Conservation (phyloP, 2,329 filamentous ascomycete genomes). For the Zarea fungicola region DNA sequence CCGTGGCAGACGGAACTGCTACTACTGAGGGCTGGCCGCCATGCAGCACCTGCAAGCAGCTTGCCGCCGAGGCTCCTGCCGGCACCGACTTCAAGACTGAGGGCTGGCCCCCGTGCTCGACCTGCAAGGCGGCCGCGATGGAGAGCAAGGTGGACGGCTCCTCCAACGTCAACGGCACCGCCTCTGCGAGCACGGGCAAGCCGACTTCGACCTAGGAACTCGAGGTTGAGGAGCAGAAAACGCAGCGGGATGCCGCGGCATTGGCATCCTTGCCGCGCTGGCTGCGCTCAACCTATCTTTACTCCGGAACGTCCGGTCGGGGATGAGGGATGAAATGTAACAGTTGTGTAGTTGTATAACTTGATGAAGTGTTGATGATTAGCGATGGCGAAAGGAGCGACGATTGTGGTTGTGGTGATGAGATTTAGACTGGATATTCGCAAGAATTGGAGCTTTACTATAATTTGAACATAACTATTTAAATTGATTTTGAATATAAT, state of each 20-base stretch:
- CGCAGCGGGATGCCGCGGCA: not conserved
- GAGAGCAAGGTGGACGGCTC: not conserved
- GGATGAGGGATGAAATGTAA: not conserved
- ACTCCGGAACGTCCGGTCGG: not conserved
- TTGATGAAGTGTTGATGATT: too few relatives aligned
- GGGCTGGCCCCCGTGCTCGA: too few relatives aligned
- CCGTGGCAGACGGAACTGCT: too few relatives aligned
- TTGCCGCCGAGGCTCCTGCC: too few relatives aligned
- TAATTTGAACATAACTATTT: not conserved
- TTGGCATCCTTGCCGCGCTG: slow-evolving; percentile 7
- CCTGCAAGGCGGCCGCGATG: too few relatives aligned
- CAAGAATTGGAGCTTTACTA: not conserved
- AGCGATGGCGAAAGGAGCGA: too few relatives aligned
- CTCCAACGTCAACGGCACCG: not conserved
- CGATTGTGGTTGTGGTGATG: too few relatives aligned
- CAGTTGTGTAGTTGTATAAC: too few relatives aligned
- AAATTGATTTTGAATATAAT: not conserved
- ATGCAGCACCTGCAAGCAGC: too few relatives aligned
- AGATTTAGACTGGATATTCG: slow-evolving; percentile 1
- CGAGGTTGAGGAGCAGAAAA: slow-evolving; percentile 1
- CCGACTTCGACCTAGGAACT: slow-evolving; percentile 8
- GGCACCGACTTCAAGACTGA: too few relatives aligned
- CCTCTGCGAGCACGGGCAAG: too few relatives aligned
- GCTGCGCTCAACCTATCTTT: slow-evolving; percentile 8
- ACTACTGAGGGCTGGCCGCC: too few relatives aligned